Base-by-base conservation (phyloP, 495 filamentous ascomycete species). In the Lasiosphaeria miniovina region DNA sequence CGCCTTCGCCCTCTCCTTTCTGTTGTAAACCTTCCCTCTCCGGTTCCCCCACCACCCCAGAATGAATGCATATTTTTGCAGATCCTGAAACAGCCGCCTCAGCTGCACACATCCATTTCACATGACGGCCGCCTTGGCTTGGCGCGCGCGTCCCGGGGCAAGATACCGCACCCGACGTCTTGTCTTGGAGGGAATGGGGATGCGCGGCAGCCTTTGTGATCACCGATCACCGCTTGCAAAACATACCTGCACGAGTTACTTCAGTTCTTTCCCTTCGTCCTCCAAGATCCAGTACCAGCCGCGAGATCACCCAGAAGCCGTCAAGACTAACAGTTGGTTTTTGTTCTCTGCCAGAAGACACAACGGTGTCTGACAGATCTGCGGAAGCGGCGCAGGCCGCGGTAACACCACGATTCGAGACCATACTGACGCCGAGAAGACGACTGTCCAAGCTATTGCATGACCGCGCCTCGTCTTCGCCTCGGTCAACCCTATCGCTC, bases 401-500 rank as follows among this genome's bases (percentile, higher is more conserved):
- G 36, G 17, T 55, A 49, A 57, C 61, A n/a, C 34, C 17, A 38
- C 38, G 58, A 24, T 38, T 33, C 12, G 41, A 41, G 38, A 8
- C 38, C 2, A 7, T 0, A 12, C 38, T 12, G 4, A 41, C 62
- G 36, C 58, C 61, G 58, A 64, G 58, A 59, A 63, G 59, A 58
- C 35, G 58, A 15, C 17, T 61, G 48, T 64, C 43, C 33, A 17
- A 8, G n/a, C 36, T 49, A 6, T 60, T 51, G 56, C 59, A 67
- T 67, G 62, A 65, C 40, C 58, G 52, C 56, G 53, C 55, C 43
- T 14, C 24, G 24, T 24, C 43, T 35, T 61, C 67, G 56, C 57
- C 60, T 45, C 58, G 63, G 58, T 49, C 65, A 24, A 68, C 70
- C 32, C 70, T 73, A 54, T 45, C 71, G 48, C 69, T 71, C 49